Conservation (phyloP, 1,139 yeast genomes). For the Kodamaea sp. region DNA sequence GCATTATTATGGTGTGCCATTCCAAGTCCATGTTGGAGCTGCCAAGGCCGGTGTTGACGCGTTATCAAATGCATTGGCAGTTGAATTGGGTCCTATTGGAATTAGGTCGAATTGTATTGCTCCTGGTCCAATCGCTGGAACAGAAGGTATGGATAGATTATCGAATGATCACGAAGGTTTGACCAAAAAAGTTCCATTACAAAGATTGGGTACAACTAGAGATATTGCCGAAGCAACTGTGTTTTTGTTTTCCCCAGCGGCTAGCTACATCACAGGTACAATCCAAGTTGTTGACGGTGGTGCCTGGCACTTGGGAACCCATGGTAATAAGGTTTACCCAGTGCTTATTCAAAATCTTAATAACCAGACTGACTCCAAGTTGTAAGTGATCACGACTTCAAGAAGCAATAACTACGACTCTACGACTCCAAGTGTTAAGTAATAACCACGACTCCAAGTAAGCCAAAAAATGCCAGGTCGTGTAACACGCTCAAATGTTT, state of each 20-base stretch:
- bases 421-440: too few species aligned
- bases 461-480: too few species aligned
- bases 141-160: slow-evolving; percentile 74
- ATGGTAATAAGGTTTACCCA: slow-evolving; percentile 31
- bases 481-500: not conserved
- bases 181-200: slow-evolving; percentile 59
- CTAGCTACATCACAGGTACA: slow-evolving; percentile 76
- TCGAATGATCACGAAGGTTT: slow-evolving; percentile 33
- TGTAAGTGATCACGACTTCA: too few species aligned
- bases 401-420: too few species aligned
- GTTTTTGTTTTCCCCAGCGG: slow-evolving; percentile 78
- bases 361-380: slow-evolving; percentile 11
- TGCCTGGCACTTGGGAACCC: slow-evolving; percentile 73
- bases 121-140: slow-evolving; percentile 80
- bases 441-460: too few species aligned
- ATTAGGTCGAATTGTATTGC: slow-evolving; percentile 78
- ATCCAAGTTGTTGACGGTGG: slow-evolving; percentile 87
- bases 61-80: slow-evolving; percentile 73
- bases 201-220: slow-evolving; percentile 64
- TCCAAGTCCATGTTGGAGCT: slow-evolving; percentile 84
- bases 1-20: slow-evolving; percentile 83
- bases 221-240: slow-evolving; percentile 92
- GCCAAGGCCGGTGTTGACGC: slow-evolving; percentile 98
- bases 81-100: slow-evolving; percentile 86
- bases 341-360: slow-evolving; percentile 19